A percentile compares a stretch with the other conserved stretches of the same genome.
These are phyloP conservation scores for Capsicum rhomboideum DNA, from an alignment of 257 asterid species.

Conservation along the genomic window DNA sequence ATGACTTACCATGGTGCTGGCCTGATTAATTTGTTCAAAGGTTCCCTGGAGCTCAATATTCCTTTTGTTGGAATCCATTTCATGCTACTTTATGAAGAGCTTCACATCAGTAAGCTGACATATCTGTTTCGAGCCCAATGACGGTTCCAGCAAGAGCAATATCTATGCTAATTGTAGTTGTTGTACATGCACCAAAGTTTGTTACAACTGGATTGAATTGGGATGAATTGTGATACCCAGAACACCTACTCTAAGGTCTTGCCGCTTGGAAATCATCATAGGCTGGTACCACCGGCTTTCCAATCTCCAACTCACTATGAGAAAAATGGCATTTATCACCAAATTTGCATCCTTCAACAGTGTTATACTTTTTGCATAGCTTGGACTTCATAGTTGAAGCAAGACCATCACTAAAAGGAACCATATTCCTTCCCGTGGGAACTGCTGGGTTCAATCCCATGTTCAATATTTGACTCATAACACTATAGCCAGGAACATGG, in stretches of 20 bases:
- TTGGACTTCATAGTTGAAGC: slow-evolving; percentile 45
- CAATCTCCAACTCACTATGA: slow-evolving; percentile 88
- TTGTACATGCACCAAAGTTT: slow-evolving; percentile 60
- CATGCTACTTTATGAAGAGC: slow-evolving; percentile 63
- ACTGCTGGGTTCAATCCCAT: slow-evolving; percentile 44
- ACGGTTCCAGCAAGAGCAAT: slow-evolving; percentile 78
- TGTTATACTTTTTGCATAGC: slow-evolving; percentile 64
- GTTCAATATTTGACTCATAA: slow-evolving; percentile 77
- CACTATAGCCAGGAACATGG: slow-evolving; percentile 65
- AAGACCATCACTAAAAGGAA: slow-evolving; percentile 38
- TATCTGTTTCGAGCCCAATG: slow-evolving; percentile 83
- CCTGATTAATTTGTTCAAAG: slow-evolving; percentile 66
- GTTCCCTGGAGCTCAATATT: slow-evolving; percentile 87
- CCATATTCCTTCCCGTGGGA: slow-evolving; percentile 10
- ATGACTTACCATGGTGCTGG: slow-evolving; percentile 71
- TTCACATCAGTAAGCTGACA: slow-evolving; percentile 70
- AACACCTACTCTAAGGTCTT: slow-evolving; percentile 41
- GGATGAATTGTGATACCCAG: slow-evolving; percentile 25
- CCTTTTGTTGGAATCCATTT: slow-evolving; percentile 52
- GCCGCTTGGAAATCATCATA: slow-evolving; percentile 43
- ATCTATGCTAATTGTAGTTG: slow-evolving; percentile 71
- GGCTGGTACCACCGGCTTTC: slow-evolving; percentile 34
- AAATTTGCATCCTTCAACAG: slow-evolving; percentile 81
- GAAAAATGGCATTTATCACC: slow-evolving; percentile 85
- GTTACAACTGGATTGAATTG: slow-evolving; percentile 43